Evolutionary conservation across 306 rosid species (phyloP).

Genomic region (Corylus heterophylla): DNA sequence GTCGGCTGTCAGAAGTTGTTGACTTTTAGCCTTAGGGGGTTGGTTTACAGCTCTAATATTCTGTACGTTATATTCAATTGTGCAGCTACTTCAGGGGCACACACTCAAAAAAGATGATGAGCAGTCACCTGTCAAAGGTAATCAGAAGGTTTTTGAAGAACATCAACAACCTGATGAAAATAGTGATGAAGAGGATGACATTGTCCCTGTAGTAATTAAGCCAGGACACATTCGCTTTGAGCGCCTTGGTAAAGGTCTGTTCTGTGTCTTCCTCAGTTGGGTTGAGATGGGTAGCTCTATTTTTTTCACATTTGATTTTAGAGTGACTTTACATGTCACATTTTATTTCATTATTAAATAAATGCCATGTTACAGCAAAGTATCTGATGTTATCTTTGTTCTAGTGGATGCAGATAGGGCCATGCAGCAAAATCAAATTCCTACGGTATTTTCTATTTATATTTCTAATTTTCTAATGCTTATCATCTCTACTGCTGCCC

Average conservation of each 20-base stretch:
- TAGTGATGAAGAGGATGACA: conserved; percentile 56
- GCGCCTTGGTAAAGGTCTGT: conserved; percentile 60
- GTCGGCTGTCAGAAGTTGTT: too few species aligned
- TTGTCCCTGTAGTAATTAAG: conserved; percentile 77
- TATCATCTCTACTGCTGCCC: conserved; percentile 1
- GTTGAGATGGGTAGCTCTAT: conserved; percentile 2
- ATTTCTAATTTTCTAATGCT: conserved; percentile 5
- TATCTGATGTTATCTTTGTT: conserved; percentile 38
- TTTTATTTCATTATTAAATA: background rate
- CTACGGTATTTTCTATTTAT: conserved; percentile 50
- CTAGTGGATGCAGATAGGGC: conserved; percentile 53
- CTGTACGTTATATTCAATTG: conserved; percentile 28
- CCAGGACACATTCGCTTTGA: conserved; percentile 97
- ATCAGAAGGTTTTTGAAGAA: conserved; percentile 30
- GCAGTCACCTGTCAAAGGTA: conserved; percentile 39
- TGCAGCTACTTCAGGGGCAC: conserved; percentile 48
- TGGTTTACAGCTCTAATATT: background rate
- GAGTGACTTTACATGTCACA: conserved; percentile 1
- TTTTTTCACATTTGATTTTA: background rate
- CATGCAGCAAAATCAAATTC: conserved; percentile 39
- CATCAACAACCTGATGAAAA: conserved; percentile 46
- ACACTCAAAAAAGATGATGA: conserved; percentile 37
- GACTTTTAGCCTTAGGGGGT: too few species aligned
- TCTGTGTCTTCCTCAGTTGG: background rate
- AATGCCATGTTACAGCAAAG: background rate